A percentile compares a stretch with the other conserved stretches of the same genome.
Evolutionary conservation across 192 early-diverging fungal genomes (phyloP).

Genomic region (Helicostylum pulchrum): DNA sequence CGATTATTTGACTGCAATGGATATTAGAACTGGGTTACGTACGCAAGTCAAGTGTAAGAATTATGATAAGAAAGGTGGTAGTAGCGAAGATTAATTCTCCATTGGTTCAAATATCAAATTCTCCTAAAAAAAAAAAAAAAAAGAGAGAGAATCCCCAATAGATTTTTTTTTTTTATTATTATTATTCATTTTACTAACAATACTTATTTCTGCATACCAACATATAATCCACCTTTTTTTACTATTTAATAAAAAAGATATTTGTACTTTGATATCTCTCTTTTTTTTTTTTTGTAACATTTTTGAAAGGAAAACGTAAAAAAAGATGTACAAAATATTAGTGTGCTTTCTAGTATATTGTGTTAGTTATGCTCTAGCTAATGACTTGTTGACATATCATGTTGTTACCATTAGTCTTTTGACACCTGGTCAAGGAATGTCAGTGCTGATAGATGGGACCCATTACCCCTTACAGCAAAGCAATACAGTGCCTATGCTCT

Average conservation of each 20-base stretch:
- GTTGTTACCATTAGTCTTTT: background rate
- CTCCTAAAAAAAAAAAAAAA: background rate
- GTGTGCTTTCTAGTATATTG: background rate
- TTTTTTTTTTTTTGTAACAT: no score
- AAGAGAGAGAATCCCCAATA: no score
- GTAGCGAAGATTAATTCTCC: background rate
- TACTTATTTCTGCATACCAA: no score
- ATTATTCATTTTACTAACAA: no score
- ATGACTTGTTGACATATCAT: conserved; percentile 2
- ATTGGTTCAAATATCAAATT: background rate
- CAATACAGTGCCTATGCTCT: conserved; percentile 9
- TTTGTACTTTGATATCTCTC: no score
- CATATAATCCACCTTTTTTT: no score
- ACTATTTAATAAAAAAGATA: no score
- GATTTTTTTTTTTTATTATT: no score
- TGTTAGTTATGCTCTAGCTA: background rate
- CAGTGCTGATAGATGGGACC: conserved; percentile 11
- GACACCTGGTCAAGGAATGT: background rate
- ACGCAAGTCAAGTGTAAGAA: conserved; percentile 29
- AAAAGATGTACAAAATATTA: background rate
- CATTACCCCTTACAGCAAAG: conserved; percentile 1
- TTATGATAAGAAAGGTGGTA: conserved; percentile 6
- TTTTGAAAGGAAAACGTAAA: no score
- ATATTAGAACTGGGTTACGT: conserved; percentile 16
- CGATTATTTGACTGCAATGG: conserved; percentile 56